Evolutionary conservation across 805 yeast species (phyloP).

Genomic region (Candida cerambycidarum): DNA sequence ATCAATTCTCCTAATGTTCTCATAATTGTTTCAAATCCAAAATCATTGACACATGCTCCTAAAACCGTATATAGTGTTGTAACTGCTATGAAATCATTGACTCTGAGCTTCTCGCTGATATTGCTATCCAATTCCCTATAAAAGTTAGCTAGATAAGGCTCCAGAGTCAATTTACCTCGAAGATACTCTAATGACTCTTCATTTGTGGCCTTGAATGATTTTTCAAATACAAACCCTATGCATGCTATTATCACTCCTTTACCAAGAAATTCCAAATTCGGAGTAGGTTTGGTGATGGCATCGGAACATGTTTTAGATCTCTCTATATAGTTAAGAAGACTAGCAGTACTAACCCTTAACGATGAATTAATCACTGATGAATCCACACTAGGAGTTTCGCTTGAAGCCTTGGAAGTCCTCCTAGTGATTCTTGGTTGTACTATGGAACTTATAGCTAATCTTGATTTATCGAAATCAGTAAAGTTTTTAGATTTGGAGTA

Average conservation of each 20-base stretch:
- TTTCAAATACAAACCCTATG: slow-evolving; percentile 61
- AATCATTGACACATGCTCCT: slow-evolving; percentile 75
- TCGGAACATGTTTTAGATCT: slow-evolving; percentile 63
- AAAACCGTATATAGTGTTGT: slow-evolving; percentile 56
- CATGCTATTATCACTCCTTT: slow-evolving; percentile 53
- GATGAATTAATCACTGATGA: neutral
- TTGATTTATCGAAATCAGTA: slow-evolving; percentile 38
- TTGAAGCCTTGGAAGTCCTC: neutral
- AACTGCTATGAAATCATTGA: slow-evolving; percentile 50
- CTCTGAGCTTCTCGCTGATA: slow-evolving; percentile 12
- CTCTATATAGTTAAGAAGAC: slow-evolving; percentile 44
- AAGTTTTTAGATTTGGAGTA: slow-evolving; percentile 31
- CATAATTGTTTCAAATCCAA: slow-evolving; percentile 72
- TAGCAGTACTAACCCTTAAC: neutral
- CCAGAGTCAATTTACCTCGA: slow-evolving; percentile 42
- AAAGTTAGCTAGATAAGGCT: slow-evolving; percentile 43
- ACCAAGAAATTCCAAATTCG: slow-evolving; percentile 59
- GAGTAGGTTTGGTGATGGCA: slow-evolving; percentile 32
- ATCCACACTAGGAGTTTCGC: neutral
- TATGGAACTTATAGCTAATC: slow-evolving; percentile 48
- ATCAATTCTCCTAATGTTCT: slow-evolving; percentile 67
- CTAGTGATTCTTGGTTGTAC: slow-evolving; percentile 38
- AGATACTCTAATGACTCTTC: slow-evolving; percentile 56
- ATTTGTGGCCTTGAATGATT: slow-evolving; percentile 55
- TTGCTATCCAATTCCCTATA: slow-evolving; percentile 48